Evolutionary conservation across 2,329 filamentous ascomycete species (phyloP).

Genomic region (Neurospora sp.): DNA sequence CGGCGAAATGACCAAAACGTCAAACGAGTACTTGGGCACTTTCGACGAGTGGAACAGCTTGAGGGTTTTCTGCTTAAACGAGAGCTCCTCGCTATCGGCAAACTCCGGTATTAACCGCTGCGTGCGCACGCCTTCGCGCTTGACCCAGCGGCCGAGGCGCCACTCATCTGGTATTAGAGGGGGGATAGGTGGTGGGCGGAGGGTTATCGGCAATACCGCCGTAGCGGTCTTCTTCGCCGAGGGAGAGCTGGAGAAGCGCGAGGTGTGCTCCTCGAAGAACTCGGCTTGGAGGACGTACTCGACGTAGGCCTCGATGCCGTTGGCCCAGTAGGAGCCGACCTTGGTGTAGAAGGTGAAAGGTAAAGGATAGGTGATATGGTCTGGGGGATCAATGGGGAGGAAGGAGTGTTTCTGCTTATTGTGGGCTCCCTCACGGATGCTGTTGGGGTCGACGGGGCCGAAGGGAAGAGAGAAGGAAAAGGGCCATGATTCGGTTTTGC

Average conservation of each 20-base stretch:
- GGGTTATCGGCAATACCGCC: rapidly evolving
- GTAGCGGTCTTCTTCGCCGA: not conserved
- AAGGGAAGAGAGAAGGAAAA: not conserved
- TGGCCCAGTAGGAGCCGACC: not conserved
- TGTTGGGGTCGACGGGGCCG: not conserved
- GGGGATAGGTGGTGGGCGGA: not conserved
- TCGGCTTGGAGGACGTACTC: not conserved
- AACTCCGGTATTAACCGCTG: not conserved
- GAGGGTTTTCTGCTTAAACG: not conserved
- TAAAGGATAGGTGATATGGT: not conserved
- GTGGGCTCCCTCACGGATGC: not conserved
- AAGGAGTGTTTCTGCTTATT: not conserved
- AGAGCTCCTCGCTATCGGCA: not conserved
- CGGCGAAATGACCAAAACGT: not conserved
- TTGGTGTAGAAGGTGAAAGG: not conserved
- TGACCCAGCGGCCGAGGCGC: not conserved
- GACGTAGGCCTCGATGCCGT: not conserved
- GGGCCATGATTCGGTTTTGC: not conserved
- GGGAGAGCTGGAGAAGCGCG: not conserved
- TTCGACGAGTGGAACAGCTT: not conserved
- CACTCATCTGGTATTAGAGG: not conserved
- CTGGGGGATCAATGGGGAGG: not conserved
- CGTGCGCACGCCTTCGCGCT: not conserved
- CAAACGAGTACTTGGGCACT: not conserved
- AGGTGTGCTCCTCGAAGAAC: not conserved